Percentiles rank a stretch among this genome's conserved stretches.
These are phyloP conservation scores for Blastobotrys ciferrii DNA, from an alignment of 1,139 yeast species.

Conservation along the genomic window DNA sequence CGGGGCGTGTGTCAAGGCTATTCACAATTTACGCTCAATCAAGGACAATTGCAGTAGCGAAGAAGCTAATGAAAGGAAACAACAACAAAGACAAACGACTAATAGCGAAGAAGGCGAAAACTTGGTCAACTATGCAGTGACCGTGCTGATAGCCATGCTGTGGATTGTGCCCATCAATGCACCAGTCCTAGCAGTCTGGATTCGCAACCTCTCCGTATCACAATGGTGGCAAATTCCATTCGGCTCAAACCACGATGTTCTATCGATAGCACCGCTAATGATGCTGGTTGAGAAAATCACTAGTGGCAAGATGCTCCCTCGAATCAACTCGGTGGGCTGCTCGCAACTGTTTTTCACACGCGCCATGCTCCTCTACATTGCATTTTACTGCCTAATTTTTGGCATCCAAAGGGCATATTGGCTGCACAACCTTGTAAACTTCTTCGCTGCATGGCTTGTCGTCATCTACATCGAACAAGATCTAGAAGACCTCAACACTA, in stretches of 20 bases:
- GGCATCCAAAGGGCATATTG: conserved; percentile 38
- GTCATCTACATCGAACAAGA: conserved; percentile 18
- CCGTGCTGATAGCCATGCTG: conserved; percentile 30
- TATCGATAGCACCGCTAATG: conserved; percentile 32
- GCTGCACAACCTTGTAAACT: conserved; percentile 36
- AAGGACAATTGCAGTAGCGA: conserved; percentile 8
- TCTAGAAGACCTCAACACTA: conserved; percentile 1
- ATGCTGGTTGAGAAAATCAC: conserved; percentile 24
- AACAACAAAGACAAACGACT: neutral
- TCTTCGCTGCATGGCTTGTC: conserved; percentile 31
- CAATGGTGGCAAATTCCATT: conserved; percentile 32
- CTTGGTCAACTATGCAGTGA: conserved; percentile 21
- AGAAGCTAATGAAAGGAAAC: neutral
- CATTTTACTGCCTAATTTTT: conserved; percentile 32
- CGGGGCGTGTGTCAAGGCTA: conserved; percentile 1
- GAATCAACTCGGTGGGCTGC: conserved; percentile 11
- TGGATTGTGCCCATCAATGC: conserved; percentile 37
- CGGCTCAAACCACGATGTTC: conserved; percentile 32
- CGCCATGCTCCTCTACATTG: conserved; percentile 27
- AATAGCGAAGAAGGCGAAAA: neutral
- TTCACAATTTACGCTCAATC: neutral
- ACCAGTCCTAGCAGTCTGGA: conserved; percentile 39
- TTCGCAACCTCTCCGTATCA: conserved; percentile 32
- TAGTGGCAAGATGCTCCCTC: conserved; percentile 21
- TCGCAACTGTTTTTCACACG: conserved; percentile 22